Evolutionary conservation across 2,329 filamentous ascomycete species (phyloP).

Genomic region (Trichoderma aggressivum): DNA sequence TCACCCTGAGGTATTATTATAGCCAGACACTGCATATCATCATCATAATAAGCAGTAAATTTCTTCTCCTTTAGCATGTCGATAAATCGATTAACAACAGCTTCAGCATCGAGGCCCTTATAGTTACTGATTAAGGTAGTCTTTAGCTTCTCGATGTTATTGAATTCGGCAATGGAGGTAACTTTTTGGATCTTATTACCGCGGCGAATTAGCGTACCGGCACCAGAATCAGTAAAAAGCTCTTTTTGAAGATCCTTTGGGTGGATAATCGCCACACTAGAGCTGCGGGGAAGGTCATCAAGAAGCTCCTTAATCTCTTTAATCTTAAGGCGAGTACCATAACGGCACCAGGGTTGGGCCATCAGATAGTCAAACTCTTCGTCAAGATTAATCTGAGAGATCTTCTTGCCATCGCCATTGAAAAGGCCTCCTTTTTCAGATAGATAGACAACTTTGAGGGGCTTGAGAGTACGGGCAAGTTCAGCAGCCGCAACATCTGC

Average conservation of each 20-base stretch:
- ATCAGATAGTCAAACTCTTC: background rate
- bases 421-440: background rate
- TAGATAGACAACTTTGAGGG: background rate
- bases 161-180: background rate
- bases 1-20: background rate
- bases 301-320: background rate
- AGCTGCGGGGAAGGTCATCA: background rate
- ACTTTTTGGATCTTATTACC: background rate
- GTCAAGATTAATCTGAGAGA: background rate
- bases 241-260: background rate
- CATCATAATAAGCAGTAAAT: background rate
- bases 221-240: background rate
- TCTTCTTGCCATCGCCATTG: background rate
- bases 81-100: background rate
- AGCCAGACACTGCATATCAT: background rate
- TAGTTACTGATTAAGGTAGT: background rate
- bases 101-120: too few relatives aligned
- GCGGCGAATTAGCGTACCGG: background rate
- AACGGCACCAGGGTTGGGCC: background rate
- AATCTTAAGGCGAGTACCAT: background rate
- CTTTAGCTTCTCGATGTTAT: background rate
- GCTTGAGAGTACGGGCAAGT: background rate
- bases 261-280: background rate
- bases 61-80: background rate
- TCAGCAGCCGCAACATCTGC: conserved; percentile 1